Percentiles rank a stretch among this genome's conserved stretches.
These are phyloP conservation scores for Trypanosomatidae sp. DNA, from an alignment of 208 protist species.

Conservation along the genomic window DNA sequence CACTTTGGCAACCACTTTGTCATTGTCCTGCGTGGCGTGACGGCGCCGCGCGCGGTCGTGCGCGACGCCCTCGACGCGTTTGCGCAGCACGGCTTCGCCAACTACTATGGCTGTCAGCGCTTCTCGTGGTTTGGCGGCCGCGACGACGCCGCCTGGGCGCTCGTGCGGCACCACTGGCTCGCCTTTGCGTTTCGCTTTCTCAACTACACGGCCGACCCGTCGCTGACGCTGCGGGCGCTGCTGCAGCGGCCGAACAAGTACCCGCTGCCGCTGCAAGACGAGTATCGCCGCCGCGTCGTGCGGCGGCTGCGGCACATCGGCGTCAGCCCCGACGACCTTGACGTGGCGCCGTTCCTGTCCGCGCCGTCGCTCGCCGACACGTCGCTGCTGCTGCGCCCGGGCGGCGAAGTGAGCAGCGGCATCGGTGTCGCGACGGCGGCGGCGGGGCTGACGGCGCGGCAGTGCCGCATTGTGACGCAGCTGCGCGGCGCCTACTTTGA, in stretches of 20 bases:
- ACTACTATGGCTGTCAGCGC: slow-evolving; percentile 83
- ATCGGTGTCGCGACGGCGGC: slow-evolving; percentile 9
- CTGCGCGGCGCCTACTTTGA: slow-evolving; percentile 69
- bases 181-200: slow-evolving; percentile 79
- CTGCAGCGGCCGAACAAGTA: slow-evolving; percentile 75
- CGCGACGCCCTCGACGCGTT: slow-evolving; percentile 36
- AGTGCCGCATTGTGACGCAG: slow-evolving; percentile 46
- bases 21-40: slow-evolving; percentile 68
- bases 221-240: slow-evolving; percentile 52
- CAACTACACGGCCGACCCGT: slow-evolving; percentile 47
- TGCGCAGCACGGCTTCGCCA: slow-evolving; percentile 53
- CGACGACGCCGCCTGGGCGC: slow-evolving; percentile 60
- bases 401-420: slow-evolving; percentile 6
- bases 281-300: slow-evolving; percentile 66
- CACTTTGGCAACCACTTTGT: slow-evolving; percentile 77
- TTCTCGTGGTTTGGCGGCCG: slow-evolving; percentile 80
- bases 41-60: slow-evolving; percentile 17
- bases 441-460: slow-evolving; percentile 18
- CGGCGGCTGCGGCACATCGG: slow-evolving; percentile 52
- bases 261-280: slow-evolving; percentile 62
- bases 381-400: slow-evolving; percentile 6
- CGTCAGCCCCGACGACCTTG: slow-evolving; percentile 53
- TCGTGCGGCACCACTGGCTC: slow-evolving; percentile 78
- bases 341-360: slow-evolving; percentile 51
- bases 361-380: slow-evolving; percentile 29